phyloP scores from a whole-genome alignment of 1,284 basidiomycete species.

The Naganishia liquefaciens region DNA sequence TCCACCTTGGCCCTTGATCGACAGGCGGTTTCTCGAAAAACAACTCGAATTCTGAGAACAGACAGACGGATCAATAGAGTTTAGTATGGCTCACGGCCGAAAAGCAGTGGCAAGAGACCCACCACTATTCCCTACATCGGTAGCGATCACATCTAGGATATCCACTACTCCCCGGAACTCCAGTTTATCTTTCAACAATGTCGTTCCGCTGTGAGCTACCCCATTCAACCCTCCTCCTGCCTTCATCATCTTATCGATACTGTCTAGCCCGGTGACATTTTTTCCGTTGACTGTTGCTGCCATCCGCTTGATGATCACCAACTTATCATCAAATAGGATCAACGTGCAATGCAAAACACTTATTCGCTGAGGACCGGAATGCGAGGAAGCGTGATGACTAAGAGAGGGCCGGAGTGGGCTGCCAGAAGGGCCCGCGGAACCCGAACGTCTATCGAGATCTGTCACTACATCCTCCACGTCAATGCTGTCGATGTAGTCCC shows the following conservation, averaged over 20 bases:
- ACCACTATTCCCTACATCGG: conserved; percentile 82
- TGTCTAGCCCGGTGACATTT: conserved; percentile 77
- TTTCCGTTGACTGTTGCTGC: conserved; percentile 71
- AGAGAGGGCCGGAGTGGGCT: conserved; percentile 14
- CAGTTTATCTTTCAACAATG: conserved; percentile 71
- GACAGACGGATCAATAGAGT: not conserved
- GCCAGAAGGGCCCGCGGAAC: not conserved
- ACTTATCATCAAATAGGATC: conserved; percentile 92
- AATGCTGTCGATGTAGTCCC: conserved; percentile 87
- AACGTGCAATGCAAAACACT: conserved; percentile 76
- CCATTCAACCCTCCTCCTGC: conserved; percentile 51
- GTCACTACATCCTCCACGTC: conserved; percentile 82
- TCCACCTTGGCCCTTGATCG: conserved; percentile 79
- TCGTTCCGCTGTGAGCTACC: conserved; percentile 43
- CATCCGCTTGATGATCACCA: conserved; percentile 87
- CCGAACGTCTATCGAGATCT: conserved; percentile 49
- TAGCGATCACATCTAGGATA: conserved; percentile 76
- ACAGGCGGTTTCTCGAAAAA: conserved; percentile 76
- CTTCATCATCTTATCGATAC: conserved; percentile 74
- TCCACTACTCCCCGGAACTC: conserved; percentile 83
- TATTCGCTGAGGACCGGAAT: conserved; percentile 34
- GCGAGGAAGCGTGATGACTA: conserved; percentile 31
- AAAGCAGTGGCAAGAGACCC: not conserved
- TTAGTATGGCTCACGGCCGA: conserved; percentile 12
- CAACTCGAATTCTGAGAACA: conserved; percentile 71